Percentiles rank a stretch among this genome's conserved stretches.
Conservation (phyloP, 129 eudicot genomes). For the Pulicaria dysenterica region DNA sequence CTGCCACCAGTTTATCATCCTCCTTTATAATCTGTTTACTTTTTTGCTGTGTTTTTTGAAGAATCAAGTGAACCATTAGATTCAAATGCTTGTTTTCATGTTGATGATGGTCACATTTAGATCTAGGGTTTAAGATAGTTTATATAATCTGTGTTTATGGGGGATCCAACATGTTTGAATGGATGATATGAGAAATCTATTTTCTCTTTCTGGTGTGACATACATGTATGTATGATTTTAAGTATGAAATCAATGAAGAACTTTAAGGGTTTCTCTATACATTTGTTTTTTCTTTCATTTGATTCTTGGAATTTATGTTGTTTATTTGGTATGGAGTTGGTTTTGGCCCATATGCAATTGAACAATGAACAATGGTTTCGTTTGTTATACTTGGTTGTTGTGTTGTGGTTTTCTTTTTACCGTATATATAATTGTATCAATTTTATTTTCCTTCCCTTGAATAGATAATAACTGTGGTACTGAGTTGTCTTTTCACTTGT, state of each 20-base stretch:
- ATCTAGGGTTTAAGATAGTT: constrained; percentile 23
- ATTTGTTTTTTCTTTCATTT: background rate
- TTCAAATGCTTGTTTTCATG: constrained; percentile 16
- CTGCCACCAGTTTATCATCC: no score
- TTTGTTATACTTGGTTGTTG: background rate
- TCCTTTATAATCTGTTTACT: background rate
- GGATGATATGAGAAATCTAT: background rate
- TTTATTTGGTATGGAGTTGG: background rate
- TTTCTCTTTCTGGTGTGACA: background rate
- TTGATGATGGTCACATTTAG: constrained; percentile 9
- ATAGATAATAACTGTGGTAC: background rate
- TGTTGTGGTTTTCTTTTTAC: background rate
- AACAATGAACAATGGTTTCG: background rate
- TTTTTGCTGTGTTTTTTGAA: constrained; percentile 25
- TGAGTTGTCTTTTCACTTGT: no score
- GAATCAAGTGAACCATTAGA: constrained; percentile 4
- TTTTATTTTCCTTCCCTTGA: background rate
- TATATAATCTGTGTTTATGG: constrained; percentile 21
- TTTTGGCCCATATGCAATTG: background rate
- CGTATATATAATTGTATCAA: background rate
- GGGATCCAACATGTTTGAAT: constrained; percentile 26
- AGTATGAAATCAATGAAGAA: constrained; percentile 1
- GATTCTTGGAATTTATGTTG: background rate
- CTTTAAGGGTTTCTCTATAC: background rate
- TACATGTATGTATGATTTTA: constrained; percentile 20